Evolutionary conservation across 2,329 filamentous ascomycete species (phyloP), one percentile per base, ranked within the genome.

Genomic region (Penicillium digitatum): DNA sequence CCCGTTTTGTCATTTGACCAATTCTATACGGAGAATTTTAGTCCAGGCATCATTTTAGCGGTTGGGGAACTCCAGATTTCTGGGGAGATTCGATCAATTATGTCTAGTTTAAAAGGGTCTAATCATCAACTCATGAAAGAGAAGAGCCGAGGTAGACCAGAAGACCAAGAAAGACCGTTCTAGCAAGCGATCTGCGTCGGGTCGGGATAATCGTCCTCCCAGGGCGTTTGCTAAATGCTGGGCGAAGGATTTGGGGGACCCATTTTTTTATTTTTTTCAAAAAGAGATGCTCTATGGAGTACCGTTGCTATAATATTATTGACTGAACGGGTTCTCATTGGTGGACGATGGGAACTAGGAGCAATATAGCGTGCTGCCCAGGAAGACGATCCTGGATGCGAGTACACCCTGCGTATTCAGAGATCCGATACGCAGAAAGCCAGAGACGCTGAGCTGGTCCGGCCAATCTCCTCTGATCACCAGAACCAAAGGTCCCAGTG

Each of bases 1-100:
- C 14, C 8, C n/a, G 3, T n/a, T 11, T 26, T 42, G 39, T 26
- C 5, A 26, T 40, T 39, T 22, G 11, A 24, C 20, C 6, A 29
- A 20, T 29, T 44, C 12, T 14, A 44, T 29, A 22, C 10, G 18
- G 27, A 22, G 18, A 22, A 22, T 22, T 16, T 8, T 31, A 10
- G 11, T 20, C 22, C 3, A 26, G 20, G 22, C 14, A 12, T 26
- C 6, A 29, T 4, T 38, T 14, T 37, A 52, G 38, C n/a, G 24
- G 43, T 46, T 50, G 47, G 52, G 47, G 47, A 29, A 44, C 26
- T 44, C 52, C 40, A 18, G 52, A 39, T 26, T 40, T 44, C 12
- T 18, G 37, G 22, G 47, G 32, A 44, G 26, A 51, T 5, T 12
- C 26, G 39, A 46, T 52, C 26, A 27, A 24, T 18, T 18, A 37